Base-by-base conservation (phyloP, 192 early-diverging fungal species). In the Mortierella hygrophila region DNA sequence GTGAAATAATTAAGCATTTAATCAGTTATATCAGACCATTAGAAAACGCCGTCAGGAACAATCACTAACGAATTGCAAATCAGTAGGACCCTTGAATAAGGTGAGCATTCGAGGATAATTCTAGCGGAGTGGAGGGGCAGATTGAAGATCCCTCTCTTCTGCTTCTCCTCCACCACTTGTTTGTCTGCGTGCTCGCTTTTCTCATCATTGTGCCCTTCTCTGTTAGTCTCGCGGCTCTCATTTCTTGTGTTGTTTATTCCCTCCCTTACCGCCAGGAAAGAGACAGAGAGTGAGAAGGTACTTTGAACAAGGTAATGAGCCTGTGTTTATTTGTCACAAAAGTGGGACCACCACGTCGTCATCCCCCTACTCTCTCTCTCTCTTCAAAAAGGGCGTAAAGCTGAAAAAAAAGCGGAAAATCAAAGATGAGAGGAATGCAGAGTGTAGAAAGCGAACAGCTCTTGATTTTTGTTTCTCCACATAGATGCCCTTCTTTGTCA, bases 171-270 rank as follows among this genome's bases (percentile, higher is more conserved):
- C 60, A 65, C 60, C 60, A 65, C 60, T 65, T 65, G 29, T 65
- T 65, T 65, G 60, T 29, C 60, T 65, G 60, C 60, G 35, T 65
- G 60, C 60, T 65, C 60, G 60, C 60, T 65, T 65, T 63, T 32
- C 29, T 65, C 29, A 63, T 63, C 60, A 65, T 65, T 6, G 3
- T 2, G 10, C 1, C n/a, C 7, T 15, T 65, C 29, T 65, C 16
- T 29, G 23, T 65, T 32, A 65, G 60, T 65, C n/a, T 57, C 23
- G 60, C 29, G 26, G 60, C 60, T 65, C 60, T 65, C 60, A 65
- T 65, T 65, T 65, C 35, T 65, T 26, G 10, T 32, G 29, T 29
- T 26, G 23, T 60, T 55, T 55, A 60, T 52, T 15, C 49, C 49
- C 55, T 4, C 55, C 3, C 11, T 60, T 60, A 8, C 57, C 57